Evolutionary conservation across 331 rosid species (phyloP).

Genomic region (Ulmus americana): DNA sequence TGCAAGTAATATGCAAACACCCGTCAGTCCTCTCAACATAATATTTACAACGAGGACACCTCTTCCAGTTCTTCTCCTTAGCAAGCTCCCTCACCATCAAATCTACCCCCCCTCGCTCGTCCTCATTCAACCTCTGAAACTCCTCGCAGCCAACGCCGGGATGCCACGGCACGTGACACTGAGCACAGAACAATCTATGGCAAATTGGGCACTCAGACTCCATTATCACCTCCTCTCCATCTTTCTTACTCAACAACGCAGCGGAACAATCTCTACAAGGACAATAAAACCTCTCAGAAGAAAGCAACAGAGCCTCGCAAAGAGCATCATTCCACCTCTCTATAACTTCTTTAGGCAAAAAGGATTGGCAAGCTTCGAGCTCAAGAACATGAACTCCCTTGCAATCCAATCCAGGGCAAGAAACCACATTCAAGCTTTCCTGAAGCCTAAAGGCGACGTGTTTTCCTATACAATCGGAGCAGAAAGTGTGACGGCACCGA

Average conservation of each 20-base stretch:
- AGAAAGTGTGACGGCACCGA: conserved; percentile 46
- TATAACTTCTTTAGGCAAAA: conserved; percentile 39
- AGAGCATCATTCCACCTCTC: conserved; percentile 52
- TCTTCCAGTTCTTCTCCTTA: conserved; percentile 42
- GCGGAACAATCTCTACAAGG: conserved; percentile 62
- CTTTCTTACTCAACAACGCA: conserved; percentile 33
- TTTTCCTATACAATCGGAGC: conserved; percentile 49
- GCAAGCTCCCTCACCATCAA: conserved; percentile 43
- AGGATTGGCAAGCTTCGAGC: conserved; percentile 29
- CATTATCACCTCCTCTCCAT: conserved; percentile 9
- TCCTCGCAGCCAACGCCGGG: conserved; percentile 46
- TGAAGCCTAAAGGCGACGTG: conserved; percentile 40
- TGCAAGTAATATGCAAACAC: conserved; percentile 56
- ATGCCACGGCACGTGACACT: conserved; percentile 57
- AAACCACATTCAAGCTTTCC: conserved; percentile 17
- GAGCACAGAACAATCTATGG: conserved; percentile 63
- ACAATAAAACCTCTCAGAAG: conserved; percentile 35
- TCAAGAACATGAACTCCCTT: conserved; percentile 22
- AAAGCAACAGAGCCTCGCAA: conserved; percentile 29
- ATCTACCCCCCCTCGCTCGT: conserved; percentile 44
- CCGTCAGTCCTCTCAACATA: conserved; percentile 50
- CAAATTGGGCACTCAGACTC: conserved; percentile 59
- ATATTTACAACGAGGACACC: conserved; percentile 54
- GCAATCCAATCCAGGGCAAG: conserved; percentile 53
- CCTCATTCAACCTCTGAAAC: conserved; percentile 30